Evolutionary conservation across 75 land plant genomes (phyloP).

Genomic region (Selaginella moellendorffii): DNA sequence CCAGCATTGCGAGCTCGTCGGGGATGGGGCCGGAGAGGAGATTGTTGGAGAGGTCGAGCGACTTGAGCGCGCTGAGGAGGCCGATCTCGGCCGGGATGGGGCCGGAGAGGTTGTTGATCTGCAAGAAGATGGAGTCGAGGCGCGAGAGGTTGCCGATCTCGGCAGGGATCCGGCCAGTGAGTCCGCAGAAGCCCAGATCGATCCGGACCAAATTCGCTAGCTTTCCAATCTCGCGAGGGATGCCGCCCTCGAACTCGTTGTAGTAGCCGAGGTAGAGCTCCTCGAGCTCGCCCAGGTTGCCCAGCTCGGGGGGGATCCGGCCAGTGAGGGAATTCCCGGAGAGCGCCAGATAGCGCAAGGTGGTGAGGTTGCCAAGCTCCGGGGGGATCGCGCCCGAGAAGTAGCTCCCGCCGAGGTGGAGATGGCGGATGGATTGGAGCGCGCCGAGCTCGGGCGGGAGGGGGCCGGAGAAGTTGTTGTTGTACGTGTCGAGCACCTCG

Average conservation of each 20-base stretch:
- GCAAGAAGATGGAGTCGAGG: conserved; percentile 39
- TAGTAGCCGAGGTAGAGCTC: conserved; percentile 53
- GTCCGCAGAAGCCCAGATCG: conserved; percentile 43
- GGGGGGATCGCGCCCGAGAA: conserved; percentile 54
- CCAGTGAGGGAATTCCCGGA: conserved; percentile 41
- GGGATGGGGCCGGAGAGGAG: conserved; percentile 43
- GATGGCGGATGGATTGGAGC: conserved; percentile 26
- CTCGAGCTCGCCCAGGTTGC: conserved; percentile 27
- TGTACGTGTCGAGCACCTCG: conserved; percentile 4
- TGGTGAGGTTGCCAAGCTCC: conserved; percentile 26
- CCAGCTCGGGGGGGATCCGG: conserved; percentile 32
- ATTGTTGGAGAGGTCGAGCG: conserved; percentile 42
- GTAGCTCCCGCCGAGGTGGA: conserved; percentile 54
- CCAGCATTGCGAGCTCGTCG: conserved; percentile 26
- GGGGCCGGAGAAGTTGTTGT: conserved; percentile 34
- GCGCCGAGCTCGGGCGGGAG: conserved; percentile 35
- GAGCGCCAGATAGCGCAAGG: conserved; percentile 35
- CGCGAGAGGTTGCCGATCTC: conserved; percentile 37
- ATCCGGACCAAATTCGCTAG: conserved; percentile 29
- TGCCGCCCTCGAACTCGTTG: conserved; percentile 20
- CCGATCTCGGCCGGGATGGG: conserved; percentile 37
- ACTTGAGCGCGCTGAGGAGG: conserved; percentile 30
- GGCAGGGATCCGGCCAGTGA: conserved; percentile 40
- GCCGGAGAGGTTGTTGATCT: conserved; percentile 38
- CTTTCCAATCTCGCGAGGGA: not conserved